Evolutionary conservation across 306 rosid genomes (phyloP).

Genomic region (Casuarina glauca): DNA sequence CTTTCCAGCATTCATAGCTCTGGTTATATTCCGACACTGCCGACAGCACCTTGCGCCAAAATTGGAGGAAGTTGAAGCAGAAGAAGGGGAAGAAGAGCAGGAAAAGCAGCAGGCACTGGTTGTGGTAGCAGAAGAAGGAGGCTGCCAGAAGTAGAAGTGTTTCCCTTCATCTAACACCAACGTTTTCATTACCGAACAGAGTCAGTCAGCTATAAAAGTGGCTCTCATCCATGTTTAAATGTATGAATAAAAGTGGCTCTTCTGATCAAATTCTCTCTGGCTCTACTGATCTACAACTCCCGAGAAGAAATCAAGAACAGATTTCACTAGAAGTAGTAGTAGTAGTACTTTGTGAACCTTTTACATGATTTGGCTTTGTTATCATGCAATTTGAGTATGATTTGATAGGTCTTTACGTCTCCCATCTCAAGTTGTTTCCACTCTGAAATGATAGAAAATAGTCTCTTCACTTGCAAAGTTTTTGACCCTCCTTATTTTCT

Average conservation of each 20-base stretch:
- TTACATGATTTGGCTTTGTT: too few species aligned
- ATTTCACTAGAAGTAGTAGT: too few species aligned
- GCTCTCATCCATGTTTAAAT: background rate
- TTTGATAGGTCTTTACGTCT: too few species aligned
- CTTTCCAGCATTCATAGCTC: conserved; percentile 68
- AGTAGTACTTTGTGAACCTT: too few species aligned
- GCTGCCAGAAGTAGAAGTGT: conserved; percentile 18
- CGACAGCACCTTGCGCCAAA: conserved; percentile 50
- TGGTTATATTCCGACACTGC: conserved; percentile 61
- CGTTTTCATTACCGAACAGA: background rate
- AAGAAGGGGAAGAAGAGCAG: conserved; percentile 24
- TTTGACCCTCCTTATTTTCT: too few species aligned
- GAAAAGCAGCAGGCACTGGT: conserved; percentile 42
- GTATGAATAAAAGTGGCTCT: background rate
- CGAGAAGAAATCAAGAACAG: too few species aligned
- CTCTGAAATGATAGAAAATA: too few species aligned
- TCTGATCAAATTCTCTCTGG: background rate
- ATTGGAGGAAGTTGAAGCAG: conserved; percentile 42
- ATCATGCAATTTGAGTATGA: too few species aligned
- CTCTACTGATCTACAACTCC: too few species aligned
- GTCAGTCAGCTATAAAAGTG: background rate
- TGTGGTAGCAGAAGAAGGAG: conserved; percentile 23
- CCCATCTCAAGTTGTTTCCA: too few species aligned
- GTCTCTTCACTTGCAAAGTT: too few species aligned
- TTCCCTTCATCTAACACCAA: background rate